Evolutionary conservation across 768 basidiomycete species (phyloP).

Genomic region (Kwoniella dejecticola): DNA sequence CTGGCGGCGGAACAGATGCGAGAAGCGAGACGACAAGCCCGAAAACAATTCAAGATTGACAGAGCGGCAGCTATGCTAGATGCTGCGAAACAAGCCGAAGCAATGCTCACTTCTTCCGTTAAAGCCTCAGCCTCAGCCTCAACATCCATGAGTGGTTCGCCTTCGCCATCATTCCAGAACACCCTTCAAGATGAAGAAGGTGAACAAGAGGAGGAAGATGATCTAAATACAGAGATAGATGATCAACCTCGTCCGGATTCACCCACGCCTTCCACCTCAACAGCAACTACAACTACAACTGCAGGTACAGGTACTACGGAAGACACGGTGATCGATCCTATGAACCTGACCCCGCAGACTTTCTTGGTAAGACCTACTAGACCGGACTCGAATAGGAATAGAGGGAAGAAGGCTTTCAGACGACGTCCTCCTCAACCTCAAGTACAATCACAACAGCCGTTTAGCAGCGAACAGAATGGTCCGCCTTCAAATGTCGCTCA

Average conservation of each 20-base stretch:
- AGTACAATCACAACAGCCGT: not conserved
- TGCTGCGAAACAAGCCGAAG: slow-evolving; percentile 63
- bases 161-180: not conserved
- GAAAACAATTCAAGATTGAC: slow-evolving; percentile 89
- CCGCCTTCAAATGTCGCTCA: not conserved
- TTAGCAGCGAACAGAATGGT: not conserved
- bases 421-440: slow-evolving; percentile 17
- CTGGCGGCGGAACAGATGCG: slow-evolving; percentile 90
- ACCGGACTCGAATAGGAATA: slow-evolving; percentile 47
- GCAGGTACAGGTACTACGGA: slow-evolving; percentile 1
- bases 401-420: slow-evolving; percentile 43
- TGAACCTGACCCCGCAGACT: slow-evolving; percentile 50
- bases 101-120: slow-evolving; percentile 38
- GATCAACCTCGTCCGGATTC: slow-evolving; percentile 5
- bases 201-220: slow-evolving; percentile 2
- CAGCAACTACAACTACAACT: slow-evolving; percentile 4
- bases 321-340: slow-evolving; percentile 27
- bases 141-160: not conserved
- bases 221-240: not conserved
- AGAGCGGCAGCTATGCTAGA: slow-evolving; percentile 71
- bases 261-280: slow-evolving; percentile 17
- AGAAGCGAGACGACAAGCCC: slow-evolving; percentile 79
- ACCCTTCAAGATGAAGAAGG: slow-evolving; percentile 6
- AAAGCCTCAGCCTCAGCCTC: slow-evolving; percentile 14
- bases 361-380: slow-evolving; percentile 53